These are phyloP conservation scores for Hyphodiscus hymeniophilus DNA, from an alignment of 495 filamentous ascomycete species.

Conservation along the genomic window DNA sequence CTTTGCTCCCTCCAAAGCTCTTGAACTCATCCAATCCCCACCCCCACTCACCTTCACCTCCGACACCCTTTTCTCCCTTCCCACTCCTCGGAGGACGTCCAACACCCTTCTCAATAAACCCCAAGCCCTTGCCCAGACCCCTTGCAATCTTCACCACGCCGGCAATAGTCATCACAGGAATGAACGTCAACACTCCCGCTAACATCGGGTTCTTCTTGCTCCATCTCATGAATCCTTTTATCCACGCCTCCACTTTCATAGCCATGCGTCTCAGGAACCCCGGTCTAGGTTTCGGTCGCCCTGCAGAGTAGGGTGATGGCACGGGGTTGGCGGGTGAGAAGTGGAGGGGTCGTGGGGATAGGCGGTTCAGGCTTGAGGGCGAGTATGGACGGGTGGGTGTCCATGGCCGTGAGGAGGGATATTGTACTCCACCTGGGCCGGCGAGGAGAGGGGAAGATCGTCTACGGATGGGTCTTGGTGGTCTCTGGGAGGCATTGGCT, in stretches of 20 bases:
- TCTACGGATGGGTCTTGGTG: not conserved
- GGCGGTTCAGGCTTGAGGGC: slow-evolving; percentile 9
- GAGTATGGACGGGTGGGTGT: not conserved
- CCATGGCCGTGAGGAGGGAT: not conserved
- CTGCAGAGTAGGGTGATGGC: slow-evolving; percentile 12
- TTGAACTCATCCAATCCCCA: slow-evolving; percentile 17
- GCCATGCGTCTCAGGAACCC: slow-evolving; percentile 9
- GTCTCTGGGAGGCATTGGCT: not conserved
- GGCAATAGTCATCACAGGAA: slow-evolving; percentile 9
- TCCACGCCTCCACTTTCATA: slow-evolving; percentile 10
- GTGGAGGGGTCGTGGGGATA: slow-evolving; percentile 13
- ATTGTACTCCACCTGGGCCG: not conserved
- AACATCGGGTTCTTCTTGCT: slow-evolving; percentile 14
- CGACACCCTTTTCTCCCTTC: not conserved
- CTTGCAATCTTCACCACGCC: not conserved
- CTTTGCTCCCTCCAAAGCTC: slow-evolving; percentile 16
- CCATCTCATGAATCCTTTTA: slow-evolving; percentile 8
- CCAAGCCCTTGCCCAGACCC: not conserved
- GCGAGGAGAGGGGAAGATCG: slow-evolving; percentile 3
- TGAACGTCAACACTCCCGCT: slow-evolving; percentile 10
- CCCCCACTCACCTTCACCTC: slow-evolving; percentile 8
- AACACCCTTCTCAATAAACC: not conserved
- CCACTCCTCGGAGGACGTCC: not conserved
- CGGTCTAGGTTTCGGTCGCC: slow-evolving; percentile 11
- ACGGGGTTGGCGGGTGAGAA: slow-evolving; percentile 15